phyloP scores from a whole-genome alignment of 352 stramenopile species.

The Phytophthora foliorum region DNA sequence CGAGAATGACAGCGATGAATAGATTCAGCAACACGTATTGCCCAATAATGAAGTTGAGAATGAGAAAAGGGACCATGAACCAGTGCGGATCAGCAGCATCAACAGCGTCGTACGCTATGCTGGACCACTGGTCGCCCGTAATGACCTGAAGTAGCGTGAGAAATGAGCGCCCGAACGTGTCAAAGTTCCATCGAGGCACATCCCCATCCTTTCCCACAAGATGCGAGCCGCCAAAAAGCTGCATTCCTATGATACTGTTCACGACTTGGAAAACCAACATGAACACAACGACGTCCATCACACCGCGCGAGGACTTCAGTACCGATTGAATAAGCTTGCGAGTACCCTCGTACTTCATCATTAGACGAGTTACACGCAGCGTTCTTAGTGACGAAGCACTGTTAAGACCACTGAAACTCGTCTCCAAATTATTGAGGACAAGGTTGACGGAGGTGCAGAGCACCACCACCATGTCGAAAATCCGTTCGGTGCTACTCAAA shows the following conservation, averaged over 20 bases:
- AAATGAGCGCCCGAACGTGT: conserved; percentile 76
- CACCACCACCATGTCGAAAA: conserved; percentile 83
- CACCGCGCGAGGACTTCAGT: conserved; percentile 80
- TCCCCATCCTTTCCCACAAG: conserved; percentile 49
- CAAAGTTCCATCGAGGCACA: conserved; percentile 81
- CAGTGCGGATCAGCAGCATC: conserved; percentile 71
- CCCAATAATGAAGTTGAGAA: conserved; percentile 79
- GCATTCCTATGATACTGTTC: conserved; percentile 81
- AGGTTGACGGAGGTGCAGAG: conserved; percentile 75
- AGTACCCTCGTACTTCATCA: conserved; percentile 86
- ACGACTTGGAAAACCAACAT: conserved; percentile 83
- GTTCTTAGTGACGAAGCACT: conserved; percentile 76
- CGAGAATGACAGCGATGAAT: conserved; percentile 87
- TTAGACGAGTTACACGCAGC: conserved; percentile 73
- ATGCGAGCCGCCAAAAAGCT: conserved; percentile 74
- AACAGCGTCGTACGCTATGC: conserved; percentile 78
- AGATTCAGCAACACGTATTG: conserved; percentile 87
- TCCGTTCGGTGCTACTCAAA: conserved; percentile 62
- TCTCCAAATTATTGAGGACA: conserved; percentile 70
- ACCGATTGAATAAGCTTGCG: conserved; percentile 84
- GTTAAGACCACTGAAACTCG: conserved; percentile 70
- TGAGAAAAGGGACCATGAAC: conserved; percentile 80
- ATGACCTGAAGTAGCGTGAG: conserved; percentile 84
- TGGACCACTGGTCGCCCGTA: conserved; percentile 83
- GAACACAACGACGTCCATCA: conserved; percentile 81